A percentile compares a stretch with the other conserved stretches of the same genome.
These are phyloP conservation scores for Lotmaria passim DNA, from an alignment of 208 protist genomes.

Conservation along the genomic window DNA sequence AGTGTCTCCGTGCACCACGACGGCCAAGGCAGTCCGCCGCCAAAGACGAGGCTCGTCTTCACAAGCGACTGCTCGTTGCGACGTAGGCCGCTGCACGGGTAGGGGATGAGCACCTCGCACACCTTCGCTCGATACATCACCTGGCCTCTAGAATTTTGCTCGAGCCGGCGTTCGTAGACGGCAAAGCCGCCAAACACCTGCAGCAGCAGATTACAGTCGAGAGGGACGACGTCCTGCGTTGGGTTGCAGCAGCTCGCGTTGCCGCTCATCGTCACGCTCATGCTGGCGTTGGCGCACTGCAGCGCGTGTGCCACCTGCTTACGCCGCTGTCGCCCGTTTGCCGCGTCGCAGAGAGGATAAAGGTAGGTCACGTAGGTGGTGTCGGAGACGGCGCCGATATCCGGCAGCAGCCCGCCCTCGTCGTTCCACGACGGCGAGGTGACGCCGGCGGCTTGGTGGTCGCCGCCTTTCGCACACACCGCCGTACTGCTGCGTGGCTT, in stretches of 20 bases:
- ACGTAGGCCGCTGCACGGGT: constrained; percentile 51
- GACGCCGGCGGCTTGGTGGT: constrained; percentile 45
- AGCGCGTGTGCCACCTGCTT: constrained; percentile 44
- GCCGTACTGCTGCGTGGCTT: constrained; percentile 32
- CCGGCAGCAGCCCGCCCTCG: constrained; percentile 60
- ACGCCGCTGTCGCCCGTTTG: constrained; percentile 51
- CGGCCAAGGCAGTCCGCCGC: constrained; percentile 73
- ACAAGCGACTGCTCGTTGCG: constrained; percentile 44
- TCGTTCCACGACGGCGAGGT: constrained; percentile 67
- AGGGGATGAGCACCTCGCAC: constrained; percentile 70
- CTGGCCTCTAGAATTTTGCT: constrained; percentile 10
- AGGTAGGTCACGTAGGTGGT: constrained; percentile 57
- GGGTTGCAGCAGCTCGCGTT: constrained; percentile 4
- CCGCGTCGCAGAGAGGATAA: constrained; percentile 47
- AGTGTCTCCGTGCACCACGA: constrained; percentile 67
- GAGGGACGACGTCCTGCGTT: constrained; percentile 13
- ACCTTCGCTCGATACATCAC: constrained; percentile 25
- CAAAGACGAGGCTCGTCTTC: constrained; percentile 53
- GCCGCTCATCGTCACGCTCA: constrained; percentile 6
- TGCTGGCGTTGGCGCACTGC: constrained; percentile 16
- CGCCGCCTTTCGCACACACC: constrained; percentile 35
- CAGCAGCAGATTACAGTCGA: constrained; percentile 51
- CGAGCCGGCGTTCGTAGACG: constrained; percentile 37
- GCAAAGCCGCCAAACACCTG: constrained; percentile 83
- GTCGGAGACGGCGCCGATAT: constrained; percentile 18